phyloP scores from a whole-genome alignment of 2,329 filamentous ascomycete species.

The Cadophora luteo-olivacea region DNA sequence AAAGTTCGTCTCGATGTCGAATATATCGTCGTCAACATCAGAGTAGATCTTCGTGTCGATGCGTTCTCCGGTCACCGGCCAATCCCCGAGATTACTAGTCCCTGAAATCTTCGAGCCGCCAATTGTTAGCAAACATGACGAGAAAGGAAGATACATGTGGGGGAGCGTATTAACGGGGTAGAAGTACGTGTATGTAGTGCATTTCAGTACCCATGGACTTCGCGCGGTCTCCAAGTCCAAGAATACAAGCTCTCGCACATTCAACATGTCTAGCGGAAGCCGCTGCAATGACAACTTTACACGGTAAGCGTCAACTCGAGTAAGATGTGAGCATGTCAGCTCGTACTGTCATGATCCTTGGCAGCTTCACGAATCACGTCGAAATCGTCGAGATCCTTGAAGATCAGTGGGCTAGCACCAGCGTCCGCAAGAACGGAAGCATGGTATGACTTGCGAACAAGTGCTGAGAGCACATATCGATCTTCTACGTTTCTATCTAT shows the following conservation, averaged over 20 bases:
- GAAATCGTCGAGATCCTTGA: slow-evolving; percentile 37
- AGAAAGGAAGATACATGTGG: no score
- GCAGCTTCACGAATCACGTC: slow-evolving; percentile 34
- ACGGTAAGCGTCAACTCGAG: slow-evolving; percentile 10
- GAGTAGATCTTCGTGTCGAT: slow-evolving; percentile 47
- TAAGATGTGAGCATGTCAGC: not conserved
- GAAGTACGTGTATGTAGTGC: slow-evolving; percentile 49
- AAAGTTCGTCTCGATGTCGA: slow-evolving; percentile 48
- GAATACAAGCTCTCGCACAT: slow-evolving; percentile 50
- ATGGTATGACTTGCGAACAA: slow-evolving; percentile 38
- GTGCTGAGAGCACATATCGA: slow-evolving; percentile 29
- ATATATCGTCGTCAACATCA: slow-evolving; percentile 52
- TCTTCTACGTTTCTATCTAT: slow-evolving; percentile 21
- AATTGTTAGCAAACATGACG: not conserved
- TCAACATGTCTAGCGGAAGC: slow-evolving; percentile 48
- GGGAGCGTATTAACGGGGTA: no score
- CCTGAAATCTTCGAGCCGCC: slow-evolving; percentile 47
- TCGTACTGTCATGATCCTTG: slow-evolving; percentile 33
- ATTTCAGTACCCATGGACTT: slow-evolving; percentile 45
- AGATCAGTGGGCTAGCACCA: slow-evolving; percentile 34
- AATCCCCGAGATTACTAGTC: slow-evolving; percentile 52
- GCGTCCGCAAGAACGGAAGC: slow-evolving; percentile 34
- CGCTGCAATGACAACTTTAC: slow-evolving; percentile 51
- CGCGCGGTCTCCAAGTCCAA: slow-evolving; percentile 50
- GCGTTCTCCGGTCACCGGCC: slow-evolving; percentile 46